phyloP scores from a whole-genome alignment of 1,284 basidiomycete genomes.

The Rhodotorula sp. region DNA sequence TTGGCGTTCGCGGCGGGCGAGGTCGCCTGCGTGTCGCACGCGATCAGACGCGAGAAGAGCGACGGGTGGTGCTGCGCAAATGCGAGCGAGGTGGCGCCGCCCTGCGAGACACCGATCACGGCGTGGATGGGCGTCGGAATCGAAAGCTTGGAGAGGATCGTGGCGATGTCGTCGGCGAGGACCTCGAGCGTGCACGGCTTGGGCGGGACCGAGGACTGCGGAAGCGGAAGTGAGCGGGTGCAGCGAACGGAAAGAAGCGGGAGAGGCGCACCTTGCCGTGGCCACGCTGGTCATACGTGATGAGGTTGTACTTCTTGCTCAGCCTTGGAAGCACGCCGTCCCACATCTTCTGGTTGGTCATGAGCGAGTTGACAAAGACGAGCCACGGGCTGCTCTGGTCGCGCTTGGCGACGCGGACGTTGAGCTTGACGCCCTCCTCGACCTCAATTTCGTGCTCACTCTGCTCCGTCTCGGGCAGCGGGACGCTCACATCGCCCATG shows the following conservation, averaged over 20 bases:
- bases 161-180: conserved; percentile 53
- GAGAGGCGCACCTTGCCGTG: conserved; percentile 49
- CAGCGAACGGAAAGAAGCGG: no score
- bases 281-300: conserved; percentile 55
- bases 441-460: conserved; percentile 39
- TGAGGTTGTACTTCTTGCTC: conserved; percentile 51
- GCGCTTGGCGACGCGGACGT: conserved; percentile 40
- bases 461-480: conserved; percentile 41
- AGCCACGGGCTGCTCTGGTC: conserved; percentile 48
- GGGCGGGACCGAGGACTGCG: conserved; percentile 49
- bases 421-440: conserved; percentile 42
- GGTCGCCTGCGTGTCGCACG: conserved; percentile 55
- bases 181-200: conserved; percentile 50
- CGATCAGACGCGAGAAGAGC: conserved; percentile 49
- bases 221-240: not conserved
- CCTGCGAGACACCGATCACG: conserved; percentile 55
- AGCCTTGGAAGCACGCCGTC: conserved; percentile 50
- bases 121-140: conserved; percentile 49
- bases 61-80: conserved; percentile 51
- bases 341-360: conserved; percentile 55
- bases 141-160: conserved; percentile 49
- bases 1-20: conserved; percentile 52
- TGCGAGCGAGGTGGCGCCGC: conserved; percentile 54
- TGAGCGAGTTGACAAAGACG: conserved; percentile 54
- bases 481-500: conserved; percentile 48